These are phyloP conservation scores for Cercophora samala DNA, from an alignment of 495 filamentous ascomycete genomes.

Conservation along the genomic window DNA sequence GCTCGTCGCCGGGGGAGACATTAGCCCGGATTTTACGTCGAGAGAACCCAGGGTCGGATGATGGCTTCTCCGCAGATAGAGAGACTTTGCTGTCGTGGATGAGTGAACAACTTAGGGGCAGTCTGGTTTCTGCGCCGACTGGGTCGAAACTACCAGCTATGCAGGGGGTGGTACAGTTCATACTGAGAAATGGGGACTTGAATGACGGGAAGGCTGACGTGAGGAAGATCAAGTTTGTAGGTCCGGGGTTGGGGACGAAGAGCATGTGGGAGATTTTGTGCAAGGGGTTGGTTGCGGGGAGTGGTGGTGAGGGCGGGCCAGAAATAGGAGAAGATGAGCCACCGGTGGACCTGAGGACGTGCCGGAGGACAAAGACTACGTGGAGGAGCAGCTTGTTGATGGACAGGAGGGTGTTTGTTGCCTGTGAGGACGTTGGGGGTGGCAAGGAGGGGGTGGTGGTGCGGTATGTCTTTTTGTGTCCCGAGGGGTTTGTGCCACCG, in stretches of 20 bases:
- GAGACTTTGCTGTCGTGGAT: conserved; percentile 17
- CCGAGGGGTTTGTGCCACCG: conserved; percentile 12
- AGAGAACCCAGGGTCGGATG: not conserved
- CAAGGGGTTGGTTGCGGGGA: not conserved
- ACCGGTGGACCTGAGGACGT: not conserved
- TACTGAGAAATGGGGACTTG: not conserved
- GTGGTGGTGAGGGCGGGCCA: not conserved
- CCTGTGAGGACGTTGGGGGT: conserved; percentile 12
- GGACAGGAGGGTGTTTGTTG: conserved; percentile 14
- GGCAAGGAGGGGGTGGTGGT: conserved; percentile 11
- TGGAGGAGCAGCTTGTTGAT: conserved; percentile 9
- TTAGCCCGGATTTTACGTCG: conserved; percentile 10
- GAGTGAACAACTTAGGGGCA: conserved; percentile 11
- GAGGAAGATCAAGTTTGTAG: not conserved
- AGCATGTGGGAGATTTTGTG: conserved; percentile 8
- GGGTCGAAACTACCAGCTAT: conserved; percentile 12
- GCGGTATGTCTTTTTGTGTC: conserved; percentile 18
- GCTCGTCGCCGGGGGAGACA: not conserved
- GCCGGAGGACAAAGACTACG: not conserved
- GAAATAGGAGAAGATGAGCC: conserved; percentile 9
- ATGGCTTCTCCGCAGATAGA: not conserved
- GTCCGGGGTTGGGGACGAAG: not conserved
- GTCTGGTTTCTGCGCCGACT: conserved; percentile 14
- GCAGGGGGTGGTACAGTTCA: conserved; percentile 16
- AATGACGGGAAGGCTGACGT: not conserved